Base-by-base conservation (phyloP, 202 grass and related monocot species). In the Setaria italica region DNA sequence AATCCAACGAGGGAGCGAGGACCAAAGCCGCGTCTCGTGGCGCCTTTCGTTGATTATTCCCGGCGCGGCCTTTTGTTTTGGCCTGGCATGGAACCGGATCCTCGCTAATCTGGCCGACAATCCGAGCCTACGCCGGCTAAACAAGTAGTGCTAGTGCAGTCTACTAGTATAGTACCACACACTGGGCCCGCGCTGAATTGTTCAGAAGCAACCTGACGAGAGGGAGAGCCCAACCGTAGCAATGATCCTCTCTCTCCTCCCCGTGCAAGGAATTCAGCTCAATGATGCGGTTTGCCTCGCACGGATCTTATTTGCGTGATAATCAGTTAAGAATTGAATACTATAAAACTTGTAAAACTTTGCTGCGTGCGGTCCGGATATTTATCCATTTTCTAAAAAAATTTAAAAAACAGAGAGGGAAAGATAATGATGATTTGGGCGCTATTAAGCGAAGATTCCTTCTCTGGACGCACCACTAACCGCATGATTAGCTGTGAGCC, bases 51-150 rank as follows among this genome's bases (percentile, higher is more conserved):
- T 43, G 67, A 85, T 82, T 85, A 74, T 82, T 78, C 78, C 57
- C 45, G 39, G 4, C 39, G 48, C 19, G n/a, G 43, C 72, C 37
- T 78, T 74, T 68, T 29, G 9, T 62, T n/a, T 74, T 74, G 58
- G 81, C 63, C 49, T 82, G 77, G 82, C 82, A 88, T 68, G 82
- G 82, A 82, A 88, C 82, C 90, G 34, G 86, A 88, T 91, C 78
- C 90, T 85, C 86, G 90, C 77, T 85, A 88, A 88, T 85, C 82
- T 79, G 78, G 86, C 90, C 86, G 86, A 88, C 90, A 91, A 11
- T 13, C 39, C 56, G 50, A 37, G 72, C 25, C 83, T 82, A 88
- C 34, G 11, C 82, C 41, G 76, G 67, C 12, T 65, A 39, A 80
- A 63, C 37, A 70, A 50, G 7, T 77, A 4, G 39, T 41, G 39